A percentile compares a stretch with the other conserved stretches of the same genome.
These are phyloP conservation scores for Lentinula guzmanii DNA, from an alignment of 768 basidiomycete genomes.

Conservation along the genomic window DNA sequence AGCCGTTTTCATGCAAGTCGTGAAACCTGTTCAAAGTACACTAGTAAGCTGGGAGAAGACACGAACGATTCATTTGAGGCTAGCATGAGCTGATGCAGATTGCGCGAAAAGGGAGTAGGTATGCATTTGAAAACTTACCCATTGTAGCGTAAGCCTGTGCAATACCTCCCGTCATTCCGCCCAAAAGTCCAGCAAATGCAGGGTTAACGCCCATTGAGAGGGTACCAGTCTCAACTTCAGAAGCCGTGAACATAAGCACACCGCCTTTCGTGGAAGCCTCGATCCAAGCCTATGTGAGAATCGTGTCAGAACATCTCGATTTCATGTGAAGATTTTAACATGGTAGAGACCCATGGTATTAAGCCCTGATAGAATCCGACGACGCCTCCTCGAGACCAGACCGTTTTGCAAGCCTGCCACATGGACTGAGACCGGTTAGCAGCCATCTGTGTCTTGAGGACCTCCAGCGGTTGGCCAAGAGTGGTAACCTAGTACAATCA, in stretches of 20 bases:
- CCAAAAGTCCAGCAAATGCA: slow-evolving; percentile 81
- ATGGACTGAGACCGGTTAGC: slow-evolving; percentile 92
- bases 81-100: slow-evolving; percentile 3
- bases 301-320: slow-evolving; percentile 5
- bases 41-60: slow-evolving; percentile 1
- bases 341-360: slow-evolving; percentile 84
- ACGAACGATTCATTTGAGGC: slow-evolving; percentile 10
- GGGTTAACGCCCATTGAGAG: slow-evolving; percentile 68
- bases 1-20: slow-evolving; percentile 99
- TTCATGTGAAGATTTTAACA: neutral
- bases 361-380: slow-evolving; percentile 95
- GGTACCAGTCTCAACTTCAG: slow-evolving; percentile 79
- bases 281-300: slow-evolving; percentile 80
- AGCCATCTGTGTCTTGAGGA: slow-evolving; percentile 99
- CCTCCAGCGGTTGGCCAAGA: slow-evolving; percentile 95
- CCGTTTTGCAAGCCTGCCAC: slow-evolving; percentile 75
- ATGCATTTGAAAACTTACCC: slow-evolving; percentile 54
- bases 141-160: slow-evolving; percentile 99
- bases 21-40: slow-evolving; percentile 64
- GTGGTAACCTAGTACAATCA: slow-evolving; percentile 71
- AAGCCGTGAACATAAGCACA: slow-evolving; percentile 92
- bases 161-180: slow-evolving; percentile 96
- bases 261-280: slow-evolving; percentile 98
- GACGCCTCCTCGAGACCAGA: slow-evolving; percentile 90
- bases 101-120: slow-evolving; percentile 7